Base-by-base conservation (phyloP, 2,329 filamentous ascomycete genomes). In the Alternaria atra region DNA sequence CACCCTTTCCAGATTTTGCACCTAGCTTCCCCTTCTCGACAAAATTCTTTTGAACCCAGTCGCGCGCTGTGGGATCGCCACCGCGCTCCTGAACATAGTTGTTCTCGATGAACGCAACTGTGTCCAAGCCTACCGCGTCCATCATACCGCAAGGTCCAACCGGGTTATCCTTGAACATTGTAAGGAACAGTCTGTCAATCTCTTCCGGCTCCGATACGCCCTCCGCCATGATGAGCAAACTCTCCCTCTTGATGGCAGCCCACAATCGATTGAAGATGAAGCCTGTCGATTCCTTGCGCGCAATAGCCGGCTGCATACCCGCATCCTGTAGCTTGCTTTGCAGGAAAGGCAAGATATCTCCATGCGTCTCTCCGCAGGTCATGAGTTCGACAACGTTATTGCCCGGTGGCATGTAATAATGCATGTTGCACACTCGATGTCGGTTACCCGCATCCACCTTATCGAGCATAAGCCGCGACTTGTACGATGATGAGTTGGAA, bases 181-280 rank as follows among this genome's bases (percentile, higher is more conserved):
- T 77, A 12, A 56, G 65, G 79, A 82, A 86, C 5, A 86, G 67
- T 1, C 65, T 65, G 58, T 87, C 85, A 27, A 87, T 81, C 51
- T 85, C 81, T n/a, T 80, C 73, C 0, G 85, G 83, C 0, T 74
- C 77, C 0, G 80, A 79, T 0, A 87, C 83, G 0, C 79, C 84
- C 51, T 87, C 85, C 0, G 81, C 77, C 3, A 87, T 63, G 9
- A 87, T 84, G 0, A 71, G 80, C 52, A 87, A 61, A 0, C 75
- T 72, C 64, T 87, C 85, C 2, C 85, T 78, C 70, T 87, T 87
- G 15, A 87, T 78, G 0, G 85, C 85, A 0, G 85, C 85, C 85
- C 85, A 87, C 0, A 87, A 70, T 0, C 85, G 81, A 55, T 87
- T 87, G 66, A 86, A 84, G 35, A 87, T 83, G 62, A 87, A 83